Evolutionary conservation across 1,139 yeast species (phyloP).

Genomic region (Sugiyamaella paludigena): DNA sequence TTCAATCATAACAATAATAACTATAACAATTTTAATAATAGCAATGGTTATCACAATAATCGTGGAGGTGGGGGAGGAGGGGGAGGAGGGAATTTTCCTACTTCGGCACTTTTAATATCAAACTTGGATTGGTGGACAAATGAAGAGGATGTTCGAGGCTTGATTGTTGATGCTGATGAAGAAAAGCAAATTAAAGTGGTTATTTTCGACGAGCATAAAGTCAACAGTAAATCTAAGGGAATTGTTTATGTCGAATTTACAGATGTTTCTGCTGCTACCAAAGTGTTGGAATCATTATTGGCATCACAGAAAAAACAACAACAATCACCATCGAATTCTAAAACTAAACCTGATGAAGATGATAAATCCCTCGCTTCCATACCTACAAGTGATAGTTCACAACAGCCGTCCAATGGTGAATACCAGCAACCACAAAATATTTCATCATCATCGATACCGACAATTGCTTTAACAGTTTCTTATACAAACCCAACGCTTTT

Average conservation of each 20-base stretch:
- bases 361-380: too few relatives aligned
- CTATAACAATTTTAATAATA: not conserved
- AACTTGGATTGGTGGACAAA: constrained; percentile 37
- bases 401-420: too few relatives aligned
- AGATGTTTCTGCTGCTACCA: constrained; percentile 18
- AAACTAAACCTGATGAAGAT: too few relatives aligned
- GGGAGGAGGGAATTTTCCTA: not conserved
- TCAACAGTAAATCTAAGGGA: constrained; percentile 38
- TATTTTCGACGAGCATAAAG: constrained; percentile 36
- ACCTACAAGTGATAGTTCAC: too few relatives aligned
- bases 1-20: not conserved
- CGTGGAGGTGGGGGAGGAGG: not conserved
- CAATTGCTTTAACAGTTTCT: not conserved
- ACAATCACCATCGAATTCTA: not conserved
- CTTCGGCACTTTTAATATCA: constrained; percentile 20
- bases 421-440: not conserved
- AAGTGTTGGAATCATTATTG: constrained; percentile 7
- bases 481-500: constrained; percentile 4
- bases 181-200: constrained; percentile 29
- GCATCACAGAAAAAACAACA: not conserved
- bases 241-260: constrained; percentile 25
- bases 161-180: constrained; percentile 29
- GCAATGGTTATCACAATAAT: not conserved
- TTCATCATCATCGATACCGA: not conserved
- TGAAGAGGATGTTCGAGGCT: constrained; percentile 37